Percentiles rank a stretch among this genome's conserved stretches.
Evolutionary conservation across 768 basidiomycete genomes (phyloP).

Genomic region (Lactarius vividus): DNA sequence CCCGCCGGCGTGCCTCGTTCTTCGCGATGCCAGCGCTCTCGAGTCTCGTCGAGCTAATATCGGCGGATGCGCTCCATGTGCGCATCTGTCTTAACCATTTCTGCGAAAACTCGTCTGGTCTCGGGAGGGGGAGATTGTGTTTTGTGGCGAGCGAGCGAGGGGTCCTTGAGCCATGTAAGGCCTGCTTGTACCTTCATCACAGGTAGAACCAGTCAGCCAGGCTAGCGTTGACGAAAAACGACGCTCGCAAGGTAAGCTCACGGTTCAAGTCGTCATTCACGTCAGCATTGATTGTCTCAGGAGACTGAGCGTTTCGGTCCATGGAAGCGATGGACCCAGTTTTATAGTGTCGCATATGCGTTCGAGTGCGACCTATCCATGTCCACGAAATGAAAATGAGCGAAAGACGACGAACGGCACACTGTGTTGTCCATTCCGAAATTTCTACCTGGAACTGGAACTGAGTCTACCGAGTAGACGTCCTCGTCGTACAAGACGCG

Average conservation of each 20-base stretch:
- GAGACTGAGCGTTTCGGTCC: constrained; percentile 80
- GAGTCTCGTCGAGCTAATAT: constrained; percentile 67
- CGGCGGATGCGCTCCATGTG: constrained; percentile 98
- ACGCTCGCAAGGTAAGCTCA: constrained; percentile 80
- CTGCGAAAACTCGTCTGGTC: constrained; percentile 95
- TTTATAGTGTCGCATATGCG: constrained; percentile 77
- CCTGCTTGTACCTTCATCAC: constrained; percentile 84
- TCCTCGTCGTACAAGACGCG: constrained; percentile 66
- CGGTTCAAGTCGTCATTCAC: constrained; percentile 88
- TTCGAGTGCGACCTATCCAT: no score
- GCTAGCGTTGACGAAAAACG: constrained; percentile 34
- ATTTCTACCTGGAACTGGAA: constrained; percentile 79
- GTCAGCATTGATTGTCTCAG: constrained; percentile 72
- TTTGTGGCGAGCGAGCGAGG: constrained; percentile 70
- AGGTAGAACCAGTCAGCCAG: constrained; percentile 5
- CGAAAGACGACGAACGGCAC: constrained; percentile 30
- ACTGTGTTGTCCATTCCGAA: constrained; percentile 81
- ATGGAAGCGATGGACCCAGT: constrained; percentile 69
- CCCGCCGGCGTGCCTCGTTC: constrained; percentile 85
- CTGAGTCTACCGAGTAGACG: constrained; percentile 64
- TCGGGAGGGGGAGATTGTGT: constrained; percentile 84
- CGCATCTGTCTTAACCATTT: constrained; percentile 96
- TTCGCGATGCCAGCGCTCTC: constrained; percentile 82
- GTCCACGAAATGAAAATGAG: no score
- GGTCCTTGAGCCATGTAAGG: constrained; percentile 71